These are phyloP conservation scores for Cicer pinnatifidum DNA, from an alignment of 306 rosid species.

Conservation along the genomic window DNA sequence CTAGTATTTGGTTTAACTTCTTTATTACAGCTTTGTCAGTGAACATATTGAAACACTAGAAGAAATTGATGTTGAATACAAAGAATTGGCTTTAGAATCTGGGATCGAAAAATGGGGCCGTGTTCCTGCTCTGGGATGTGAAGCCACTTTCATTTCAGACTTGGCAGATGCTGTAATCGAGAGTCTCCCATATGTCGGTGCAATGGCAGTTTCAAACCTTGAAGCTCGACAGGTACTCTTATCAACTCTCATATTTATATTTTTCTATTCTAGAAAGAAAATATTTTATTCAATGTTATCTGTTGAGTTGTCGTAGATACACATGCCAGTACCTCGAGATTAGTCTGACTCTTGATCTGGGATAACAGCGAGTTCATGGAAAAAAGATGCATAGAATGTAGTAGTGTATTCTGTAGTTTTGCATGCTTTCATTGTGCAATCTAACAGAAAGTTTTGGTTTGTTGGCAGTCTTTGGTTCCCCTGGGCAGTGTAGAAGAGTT, in stretches of 20 bases:
- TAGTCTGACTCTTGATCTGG: neutral
- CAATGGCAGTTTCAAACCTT: slow-evolving; percentile 97
- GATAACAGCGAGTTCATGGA: neutral
- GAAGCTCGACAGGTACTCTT: slow-evolving; percentile 94
- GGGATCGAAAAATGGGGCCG: slow-evolving; percentile 98
- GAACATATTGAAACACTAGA: slow-evolving; percentile 98
- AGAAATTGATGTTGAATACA: slow-evolving; percentile 97
- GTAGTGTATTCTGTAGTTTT: neutral
- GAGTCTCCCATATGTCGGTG: slow-evolving; percentile 96
- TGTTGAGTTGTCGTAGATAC: slow-evolving; percentile 6
- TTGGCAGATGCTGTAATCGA: slow-evolving; percentile 99
- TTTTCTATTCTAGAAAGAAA: slow-evolving; percentile 14
- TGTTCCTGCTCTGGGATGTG: slow-evolving; percentile 98
- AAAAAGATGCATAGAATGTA: neutral
- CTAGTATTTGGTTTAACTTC: slow-evolving; percentile 21
- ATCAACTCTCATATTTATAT: slow-evolving; percentile 10
- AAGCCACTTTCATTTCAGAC: slow-evolving; percentile 89
- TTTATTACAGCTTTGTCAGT: slow-evolving; percentile 91
- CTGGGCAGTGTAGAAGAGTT: slow-evolving; percentile 96
- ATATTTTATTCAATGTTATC: neutral
- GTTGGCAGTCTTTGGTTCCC: slow-evolving; percentile 86
- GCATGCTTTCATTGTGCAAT: slow-evolving; percentile 32
- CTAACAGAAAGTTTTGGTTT: slow-evolving; percentile 44
- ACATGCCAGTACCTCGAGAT: neutral
- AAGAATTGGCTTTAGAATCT: slow-evolving; percentile 88